Percentiles rank a stretch among this genome's conserved stretches.
Evolutionary conservation across 805 yeast species (phyloP).

Genomic region (Candida takata): DNA sequence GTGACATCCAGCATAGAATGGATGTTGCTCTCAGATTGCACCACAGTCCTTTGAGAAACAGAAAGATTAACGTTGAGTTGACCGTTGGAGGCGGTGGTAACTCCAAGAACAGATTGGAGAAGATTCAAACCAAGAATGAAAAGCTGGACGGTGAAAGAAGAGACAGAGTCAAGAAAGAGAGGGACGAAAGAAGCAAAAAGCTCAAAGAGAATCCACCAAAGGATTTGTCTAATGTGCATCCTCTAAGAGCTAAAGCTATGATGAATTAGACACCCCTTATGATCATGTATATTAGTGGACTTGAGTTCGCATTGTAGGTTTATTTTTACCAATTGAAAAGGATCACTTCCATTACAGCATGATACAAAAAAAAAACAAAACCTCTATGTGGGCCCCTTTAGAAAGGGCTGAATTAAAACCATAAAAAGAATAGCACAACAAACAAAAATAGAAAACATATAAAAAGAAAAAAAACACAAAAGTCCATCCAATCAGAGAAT

Average conservation of each 20-base stretch:
- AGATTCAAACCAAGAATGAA: constrained; percentile 73
- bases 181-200: constrained; percentile 28
- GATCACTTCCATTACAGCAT: no score
- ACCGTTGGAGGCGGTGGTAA: constrained; percentile 99
- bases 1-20: constrained; percentile 69
- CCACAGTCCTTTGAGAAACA: constrained; percentile 57
- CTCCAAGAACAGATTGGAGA: constrained; percentile 55
- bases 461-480: constrained; percentile 2
- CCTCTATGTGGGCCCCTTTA: no score
- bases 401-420: neutral
- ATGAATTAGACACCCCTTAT: neutral
- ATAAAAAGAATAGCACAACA: neutral
- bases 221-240: constrained; percentile 39
- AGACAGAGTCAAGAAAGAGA: constrained; percentile 44
- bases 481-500: constrained; percentile 28
- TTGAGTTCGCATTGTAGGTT: neutral
- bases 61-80: constrained; percentile 90
- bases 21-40: constrained; percentile 82
- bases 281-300: neutral
- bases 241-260: constrained; percentile 44
- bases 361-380: no score
- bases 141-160: constrained; percentile 65
- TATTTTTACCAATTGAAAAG: no score
- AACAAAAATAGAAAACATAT: no score
- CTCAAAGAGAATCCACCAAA: constrained; percentile 2